Evolutionary conservation across 2,329 filamentous ascomycete species (phyloP), one percentile per base, ranked within the genome.

Genomic region (Pleoardoris graminearum): DNA sequence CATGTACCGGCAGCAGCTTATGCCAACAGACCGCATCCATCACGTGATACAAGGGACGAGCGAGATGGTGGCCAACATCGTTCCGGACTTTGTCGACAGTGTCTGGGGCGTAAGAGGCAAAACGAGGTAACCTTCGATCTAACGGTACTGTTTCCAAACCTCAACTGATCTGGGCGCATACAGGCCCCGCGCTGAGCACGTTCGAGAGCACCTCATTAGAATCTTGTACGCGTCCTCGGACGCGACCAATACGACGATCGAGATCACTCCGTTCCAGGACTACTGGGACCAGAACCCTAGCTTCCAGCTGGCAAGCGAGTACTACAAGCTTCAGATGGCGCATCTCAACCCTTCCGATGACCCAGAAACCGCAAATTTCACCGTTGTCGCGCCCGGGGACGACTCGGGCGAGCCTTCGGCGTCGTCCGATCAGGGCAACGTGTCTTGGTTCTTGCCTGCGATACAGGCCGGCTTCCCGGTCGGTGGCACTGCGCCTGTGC

Each of bases 1-100:
- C 8, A 39, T 59, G 27, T 46, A 59, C 35, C 57, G 59, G 0
- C 59, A 61, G 48, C 59, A 61, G 27, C 46, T 58, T 19, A 50
- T 53, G 12, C 35, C 44, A 0, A 58, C 54, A 0, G 59, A 61
- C 44, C 59, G 57, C 17, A 52, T 61, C 10, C 59, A 61, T 32
- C 53, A 60, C 29, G 52, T 64, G 33, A 59, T 61, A 4, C 45
- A 48, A 17, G 47, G 47, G 3, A 23, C 12, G 16, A 43, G 29
- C n/a, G 47, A 50, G 2, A 32, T 50, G 47, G 47, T 50, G 14
- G 38, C 48, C 11, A 43, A 43, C 29, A 50, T 50, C 29, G 43
- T 50, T n/a, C 48, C 48, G 17, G 38, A 43, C 11, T 50, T 35
- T 11, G 48, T 50, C 7, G 38, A 50, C 38, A 42, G 29, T 27